Evolutionary conservation across 2,329 filamentous ascomycete genomes (phyloP).

Genomic region (Myriosclerotinia curreyana): DNA sequence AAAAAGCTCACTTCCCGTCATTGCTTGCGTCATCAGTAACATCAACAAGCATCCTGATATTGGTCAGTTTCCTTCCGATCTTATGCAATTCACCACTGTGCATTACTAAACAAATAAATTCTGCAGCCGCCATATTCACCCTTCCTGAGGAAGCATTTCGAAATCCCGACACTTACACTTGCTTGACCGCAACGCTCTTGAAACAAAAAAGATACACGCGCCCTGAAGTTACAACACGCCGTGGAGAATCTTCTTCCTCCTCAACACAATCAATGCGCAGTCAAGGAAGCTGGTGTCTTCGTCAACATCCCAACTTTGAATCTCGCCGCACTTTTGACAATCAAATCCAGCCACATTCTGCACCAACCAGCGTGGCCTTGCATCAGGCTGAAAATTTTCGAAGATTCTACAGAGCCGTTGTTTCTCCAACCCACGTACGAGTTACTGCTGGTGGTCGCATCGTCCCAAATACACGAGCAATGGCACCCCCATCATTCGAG

Average conservation of each 20-base stretch:
- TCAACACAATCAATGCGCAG: slow-evolving; percentile 22
- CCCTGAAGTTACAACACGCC: slow-evolving; percentile 10
- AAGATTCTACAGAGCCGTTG: slow-evolving; percentile 65
- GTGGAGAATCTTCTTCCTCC: slow-evolving; percentile 24
- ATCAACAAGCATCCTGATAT: slow-evolving; percentile 35
- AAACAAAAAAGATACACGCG: slow-evolving; percentile 9
- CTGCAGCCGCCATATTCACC: slow-evolving; percentile 31
- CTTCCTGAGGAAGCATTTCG: slow-evolving; percentile 33
- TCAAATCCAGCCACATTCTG: slow-evolving; percentile 46
- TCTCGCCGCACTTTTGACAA: slow-evolving; percentile 35
- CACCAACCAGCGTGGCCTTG: slow-evolving; percentile 51
- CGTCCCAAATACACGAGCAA: slow-evolving; percentile 58
- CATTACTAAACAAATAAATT: slow-evolving; percentile 15
- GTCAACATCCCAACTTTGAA: slow-evolving; percentile 33
- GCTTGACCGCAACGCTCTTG: slow-evolving; percentile 17
- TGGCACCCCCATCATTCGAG: slow-evolving; percentile 33
- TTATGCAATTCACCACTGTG: neutral
- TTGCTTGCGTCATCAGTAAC: slow-evolving; percentile 31
- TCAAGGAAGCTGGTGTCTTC: slow-evolving; percentile 35
- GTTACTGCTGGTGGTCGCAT: slow-evolving; percentile 66
- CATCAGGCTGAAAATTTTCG: slow-evolving; percentile 65
- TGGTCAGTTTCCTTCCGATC: slow-evolving; percentile 27
- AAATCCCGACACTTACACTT: slow-evolving; percentile 30
- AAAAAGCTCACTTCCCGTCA: slow-evolving; percentile 31
- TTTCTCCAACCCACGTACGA: slow-evolving; percentile 63